These are phyloP conservation scores for Trichoderma harzianum DNA, from an alignment of 2,329 filamentous ascomycete species.

Conservation along the genomic window DNA sequence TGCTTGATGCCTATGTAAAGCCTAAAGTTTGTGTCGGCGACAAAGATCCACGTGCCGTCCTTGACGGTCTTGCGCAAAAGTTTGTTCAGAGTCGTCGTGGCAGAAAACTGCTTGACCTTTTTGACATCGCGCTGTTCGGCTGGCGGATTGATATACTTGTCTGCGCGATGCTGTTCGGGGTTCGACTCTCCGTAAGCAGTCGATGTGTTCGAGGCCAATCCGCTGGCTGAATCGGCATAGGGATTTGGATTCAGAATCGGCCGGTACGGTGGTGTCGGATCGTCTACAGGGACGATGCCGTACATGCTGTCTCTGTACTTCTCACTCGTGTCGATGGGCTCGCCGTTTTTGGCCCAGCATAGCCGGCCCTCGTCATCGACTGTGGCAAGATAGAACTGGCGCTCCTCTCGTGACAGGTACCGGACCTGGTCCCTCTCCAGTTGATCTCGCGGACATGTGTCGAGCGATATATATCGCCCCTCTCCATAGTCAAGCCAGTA, in stretches of 20 bases:
- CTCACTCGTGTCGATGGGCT: slow-evolving; percentile 71
- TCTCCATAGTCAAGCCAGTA: slow-evolving; percentile 87
- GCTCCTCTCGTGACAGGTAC: slow-evolving; percentile 79
- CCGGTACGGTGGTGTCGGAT: slow-evolving; percentile 48
- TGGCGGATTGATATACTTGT: slow-evolving; percentile 62
- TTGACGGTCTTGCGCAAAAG: slow-evolving; percentile 74
- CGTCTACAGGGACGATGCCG: slow-evolving; percentile 63
- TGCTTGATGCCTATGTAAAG: slow-evolving; percentile 90
- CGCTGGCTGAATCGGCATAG: neutral
- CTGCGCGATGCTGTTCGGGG: slow-evolving; percentile 57
- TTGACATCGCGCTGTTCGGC: slow-evolving; percentile 56
- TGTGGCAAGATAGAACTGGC: slow-evolving; percentile 74
- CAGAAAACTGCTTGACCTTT: slow-evolving; percentile 60
- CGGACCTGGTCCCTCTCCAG: slow-evolving; percentile 77
- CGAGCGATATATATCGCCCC: slow-evolving; percentile 66
- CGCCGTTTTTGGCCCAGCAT: slow-evolving; percentile 83
- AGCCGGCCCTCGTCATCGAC: slow-evolving; percentile 72
- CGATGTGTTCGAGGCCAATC: slow-evolving; percentile 19
- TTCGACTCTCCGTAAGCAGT: slow-evolving; percentile 34
- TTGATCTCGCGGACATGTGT: slow-evolving; percentile 67
- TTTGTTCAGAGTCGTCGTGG: slow-evolving; percentile 72
- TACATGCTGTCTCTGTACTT: slow-evolving; percentile 76
- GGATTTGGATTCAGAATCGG: slow-evolving; percentile 1
- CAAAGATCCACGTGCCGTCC: slow-evolving; percentile 93
- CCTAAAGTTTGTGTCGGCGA: slow-evolving; percentile 78